Evolutionary conservation across 208 protist species (phyloP), one percentile per base, ranked within the genome.

Genomic region (Acanthamoeba culbertsoni): DNA sequence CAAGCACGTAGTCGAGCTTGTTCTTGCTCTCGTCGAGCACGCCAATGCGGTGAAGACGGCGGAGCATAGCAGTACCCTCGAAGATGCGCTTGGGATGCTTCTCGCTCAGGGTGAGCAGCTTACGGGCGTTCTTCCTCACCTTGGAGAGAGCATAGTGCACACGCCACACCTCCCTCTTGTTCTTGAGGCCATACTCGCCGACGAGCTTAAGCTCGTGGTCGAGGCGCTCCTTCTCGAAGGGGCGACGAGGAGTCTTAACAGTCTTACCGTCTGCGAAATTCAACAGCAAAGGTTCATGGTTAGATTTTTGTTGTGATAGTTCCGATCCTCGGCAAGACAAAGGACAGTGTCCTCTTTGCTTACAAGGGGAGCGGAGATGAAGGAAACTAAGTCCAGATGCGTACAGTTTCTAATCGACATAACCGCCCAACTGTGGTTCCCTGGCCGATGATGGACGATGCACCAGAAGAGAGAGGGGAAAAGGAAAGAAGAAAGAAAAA

Each of bases 1-100:
- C 98, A 37, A 99, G 99, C 89, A 99, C 99, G 97, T 99, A 99
- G 99, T 99, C 99, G 93, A 99, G 99, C 95, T 99, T 99, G 97
- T 99, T 98, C 97, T 99, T 99, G 73, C 97, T 97, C 96, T 99
- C 99, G 48, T 99, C 98, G 55, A 99, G 98, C 94, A 99, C 98
- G 94, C 99, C 99, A 92, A 99, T 97, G 94, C 99, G 98, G 95
- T 99, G 97, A 94, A 99, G 99, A 96, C 99, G 98, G 96, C 99
- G 98, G 94, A 99, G 98, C 62, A 99, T 98, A 62, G 99, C 99
- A 63, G 97, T 94, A 95, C 99, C 99, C 97, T 93, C 90, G 73
- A 93, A 93, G 40, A 93, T 71, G 48, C 95, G 93, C 63, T 94
- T 95, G 91, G 96, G 92, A 96, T 99, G 98, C 95, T 99, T 99